A percentile compares a stretch with the other conserved stretches of the same genome.
Evolutionary conservation across 2,329 filamentous ascomycete genomes (phyloP).

Genomic region (Orbilia blumenaviensis): DNA sequence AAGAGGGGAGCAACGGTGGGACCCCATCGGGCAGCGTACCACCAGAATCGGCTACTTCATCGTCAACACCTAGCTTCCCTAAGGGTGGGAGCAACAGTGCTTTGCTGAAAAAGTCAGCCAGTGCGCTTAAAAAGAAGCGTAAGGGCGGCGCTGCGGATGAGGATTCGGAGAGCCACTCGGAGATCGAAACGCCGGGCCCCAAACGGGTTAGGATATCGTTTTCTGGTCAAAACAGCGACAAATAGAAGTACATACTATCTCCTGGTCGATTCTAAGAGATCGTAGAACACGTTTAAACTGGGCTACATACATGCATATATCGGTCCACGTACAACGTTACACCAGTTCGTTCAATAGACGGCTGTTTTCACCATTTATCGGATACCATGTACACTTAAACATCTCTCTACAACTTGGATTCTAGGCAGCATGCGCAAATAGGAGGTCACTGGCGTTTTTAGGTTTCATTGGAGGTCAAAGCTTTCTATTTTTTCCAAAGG

Average conservation of each 20-base stretch:
- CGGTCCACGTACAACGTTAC: not conserved
- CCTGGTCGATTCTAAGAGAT: not conserved
- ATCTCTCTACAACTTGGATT: not conserved
- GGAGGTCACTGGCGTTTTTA: conserved; percentile 31
- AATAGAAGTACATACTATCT: not conserved
- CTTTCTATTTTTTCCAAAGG: not conserved
- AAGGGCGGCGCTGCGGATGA: conserved; percentile 55
- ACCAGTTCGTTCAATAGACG: not conserved
- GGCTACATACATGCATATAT: not conserved
- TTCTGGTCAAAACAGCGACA: conserved; percentile 56
- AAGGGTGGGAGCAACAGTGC: conserved; percentile 55
- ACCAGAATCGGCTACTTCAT: conserved; percentile 35
- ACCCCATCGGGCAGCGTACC: conserved; percentile 42
- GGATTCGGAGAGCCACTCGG: conserved; percentile 58
- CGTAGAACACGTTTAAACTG: not conserved
- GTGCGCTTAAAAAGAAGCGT: conserved; percentile 52
- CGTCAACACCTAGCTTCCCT: conserved; percentile 36
- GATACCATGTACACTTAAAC: conserved; percentile 41
- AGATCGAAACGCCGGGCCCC: conserved; percentile 58
- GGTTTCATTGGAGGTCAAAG: conserved; percentile 16
- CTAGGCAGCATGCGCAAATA: conserved; percentile 4
- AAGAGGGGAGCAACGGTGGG: conserved; percentile 40
- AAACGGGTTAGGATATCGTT: conserved; percentile 58
- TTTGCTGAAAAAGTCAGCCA: conserved; percentile 53
- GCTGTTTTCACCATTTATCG: conserved; percentile 3